phyloP scores from a whole-genome alignment of 2,329 filamentous ascomycete species.

The Alternaria brassicae region DNA sequence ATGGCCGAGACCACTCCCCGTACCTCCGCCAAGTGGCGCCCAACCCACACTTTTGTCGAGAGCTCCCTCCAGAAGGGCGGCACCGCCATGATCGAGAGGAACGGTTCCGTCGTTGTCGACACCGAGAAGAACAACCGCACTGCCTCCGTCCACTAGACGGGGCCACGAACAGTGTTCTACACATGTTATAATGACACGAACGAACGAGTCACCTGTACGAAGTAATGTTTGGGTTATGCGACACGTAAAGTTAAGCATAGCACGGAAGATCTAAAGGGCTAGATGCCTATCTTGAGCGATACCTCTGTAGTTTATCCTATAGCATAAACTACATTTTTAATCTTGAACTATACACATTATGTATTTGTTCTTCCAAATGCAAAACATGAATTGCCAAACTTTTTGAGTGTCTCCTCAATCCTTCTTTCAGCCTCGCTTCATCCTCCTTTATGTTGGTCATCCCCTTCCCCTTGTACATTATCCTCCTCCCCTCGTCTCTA shows the following conservation, averaged over 20 bases:
- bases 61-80: constrained; percentile 2
- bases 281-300: neutral
- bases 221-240: constrained; percentile 2
- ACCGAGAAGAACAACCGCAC: constrained; percentile 3
- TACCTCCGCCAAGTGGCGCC: constrained; percentile 71
- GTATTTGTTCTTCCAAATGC: too few relatives aligned
- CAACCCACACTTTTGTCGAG: constrained; percentile 1
- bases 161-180: neutral
- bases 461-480: neutral
- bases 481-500: neutral
- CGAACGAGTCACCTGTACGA: constrained; percentile 1
- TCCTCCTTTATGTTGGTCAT: neutral
- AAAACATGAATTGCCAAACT: too few relatives aligned
- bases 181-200: neutral
- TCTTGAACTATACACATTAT: neutral
- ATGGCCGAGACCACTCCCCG: constrained; percentile 81
- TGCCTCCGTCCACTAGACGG: constrained; percentile 3
- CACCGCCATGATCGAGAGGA: neutral
- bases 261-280: neutral
- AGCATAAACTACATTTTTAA: constrained; percentile 3
- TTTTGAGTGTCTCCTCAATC: constrained; percentile 12
- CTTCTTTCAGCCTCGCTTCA: constrained; percentile 19
- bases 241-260: neutral
- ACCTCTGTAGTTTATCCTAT: constrained; percentile 1
- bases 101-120: constrained; percentile 1